Percentiles rank a stretch among this genome's conserved stretches.
Conservation (phyloP, 345 rosid species). For the Angophora floribunda region DNA sequence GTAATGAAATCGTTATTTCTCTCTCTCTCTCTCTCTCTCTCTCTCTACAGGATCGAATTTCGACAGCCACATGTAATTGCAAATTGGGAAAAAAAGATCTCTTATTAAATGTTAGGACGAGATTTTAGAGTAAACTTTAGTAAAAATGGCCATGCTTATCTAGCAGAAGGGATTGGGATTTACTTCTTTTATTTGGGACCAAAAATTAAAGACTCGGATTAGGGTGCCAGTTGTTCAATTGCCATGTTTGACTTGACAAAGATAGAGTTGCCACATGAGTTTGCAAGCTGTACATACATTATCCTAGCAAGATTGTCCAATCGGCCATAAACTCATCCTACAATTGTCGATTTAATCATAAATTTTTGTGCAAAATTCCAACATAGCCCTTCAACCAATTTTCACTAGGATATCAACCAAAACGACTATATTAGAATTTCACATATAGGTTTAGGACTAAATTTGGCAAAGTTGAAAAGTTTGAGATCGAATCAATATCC, state of each 20-base stretch:
- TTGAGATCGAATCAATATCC: rapidly evolving
- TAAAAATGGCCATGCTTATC: not conserved
- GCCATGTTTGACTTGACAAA: not conserved
- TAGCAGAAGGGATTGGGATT: not conserved
- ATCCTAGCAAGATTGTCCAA: not conserved
- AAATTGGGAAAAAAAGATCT: not conserved
- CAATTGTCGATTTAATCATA: not conserved
- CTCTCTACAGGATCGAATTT: not conserved
- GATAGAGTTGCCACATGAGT: not conserved
- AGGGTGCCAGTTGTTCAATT: not conserved
- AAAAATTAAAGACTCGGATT: not conserved
- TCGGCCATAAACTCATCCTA: rapidly evolving
- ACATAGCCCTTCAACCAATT: rapidly evolving
- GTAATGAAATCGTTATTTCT: not conserved
- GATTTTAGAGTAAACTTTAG: not conserved
- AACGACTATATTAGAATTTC: not conserved
- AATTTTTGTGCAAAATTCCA: not conserved
- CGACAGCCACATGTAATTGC: not conserved
- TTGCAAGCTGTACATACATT: not conserved
- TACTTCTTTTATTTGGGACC: not conserved
- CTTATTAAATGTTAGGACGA: not conserved
- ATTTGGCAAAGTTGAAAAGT: not conserved
- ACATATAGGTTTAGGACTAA: not conserved
- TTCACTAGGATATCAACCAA: rapidly evolving
- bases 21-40: not conserved